phyloP scores from a whole-genome alignment of 805 yeast genomes.

The Ogataea paraovalis region DNA sequence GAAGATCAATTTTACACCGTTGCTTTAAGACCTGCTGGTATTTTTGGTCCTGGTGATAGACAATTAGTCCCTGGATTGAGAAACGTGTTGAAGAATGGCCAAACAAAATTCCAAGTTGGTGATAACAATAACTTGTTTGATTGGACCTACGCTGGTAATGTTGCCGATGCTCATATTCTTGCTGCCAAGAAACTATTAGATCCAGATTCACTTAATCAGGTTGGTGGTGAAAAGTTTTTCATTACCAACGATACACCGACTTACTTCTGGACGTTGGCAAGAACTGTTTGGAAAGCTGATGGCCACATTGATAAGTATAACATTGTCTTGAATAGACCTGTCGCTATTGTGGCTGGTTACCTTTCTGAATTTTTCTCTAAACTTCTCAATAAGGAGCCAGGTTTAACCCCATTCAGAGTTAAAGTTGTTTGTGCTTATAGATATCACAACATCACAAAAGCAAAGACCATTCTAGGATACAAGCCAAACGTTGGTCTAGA shows the following conservation, averaged over 20 bases:
- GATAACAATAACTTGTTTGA: constrained; percentile 92
- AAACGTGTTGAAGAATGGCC: constrained; percentile 76
- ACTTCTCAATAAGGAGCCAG: constrained; percentile 77
- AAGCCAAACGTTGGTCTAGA: constrained; percentile 74
- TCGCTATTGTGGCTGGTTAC: constrained; percentile 82
- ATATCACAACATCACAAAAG: constrained; percentile 88
- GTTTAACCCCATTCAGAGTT: constrained; percentile 94
- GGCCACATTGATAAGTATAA: constrained; percentile 72
- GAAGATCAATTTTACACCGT: constrained; percentile 61
- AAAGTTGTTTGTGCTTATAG: constrained; percentile 88
- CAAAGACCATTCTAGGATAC: constrained; percentile 74
- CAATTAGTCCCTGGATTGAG: constrained; percentile 93
- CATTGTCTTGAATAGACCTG: constrained; percentile 63
- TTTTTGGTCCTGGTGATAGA: constrained; percentile 98
- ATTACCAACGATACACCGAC: constrained; percentile 92
- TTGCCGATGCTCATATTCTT: constrained; percentile 92
- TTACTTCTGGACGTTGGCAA: constrained; percentile 94
- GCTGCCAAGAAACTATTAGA: constrained; percentile 77
- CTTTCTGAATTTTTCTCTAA: constrained; percentile 71
- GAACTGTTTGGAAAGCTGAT: constrained; percentile 96
- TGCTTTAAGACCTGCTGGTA: constrained; percentile 94
- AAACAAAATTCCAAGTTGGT: constrained; percentile 90
- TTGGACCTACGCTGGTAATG: constrained; percentile 98
- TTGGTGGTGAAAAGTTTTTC: constrained; percentile 86
- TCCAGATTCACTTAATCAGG: constrained; percentile 35